Percentiles rank a stretch among this genome's conserved stretches.
phyloP scores from a whole-genome alignment of 345 rosid genomes.

The Populus euphratica region DNA sequence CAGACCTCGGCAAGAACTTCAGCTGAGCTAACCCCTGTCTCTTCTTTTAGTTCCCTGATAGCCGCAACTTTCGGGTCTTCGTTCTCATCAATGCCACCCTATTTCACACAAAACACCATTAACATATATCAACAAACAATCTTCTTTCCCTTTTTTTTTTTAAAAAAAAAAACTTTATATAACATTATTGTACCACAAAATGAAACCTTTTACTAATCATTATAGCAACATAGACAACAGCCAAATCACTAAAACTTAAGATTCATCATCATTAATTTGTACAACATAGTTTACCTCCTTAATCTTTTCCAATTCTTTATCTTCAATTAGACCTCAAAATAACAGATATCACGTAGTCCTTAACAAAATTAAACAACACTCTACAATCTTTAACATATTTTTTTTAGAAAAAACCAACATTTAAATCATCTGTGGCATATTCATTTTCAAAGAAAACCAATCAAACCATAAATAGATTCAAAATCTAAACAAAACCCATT shows the following conservation, averaged over 20 bases:
- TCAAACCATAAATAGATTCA: neutral
- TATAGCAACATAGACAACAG: neutral
- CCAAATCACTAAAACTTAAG: neutral
- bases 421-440: neutral
- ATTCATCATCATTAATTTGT: neutral
- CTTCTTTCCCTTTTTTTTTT: neutral
- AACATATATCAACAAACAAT: neutral
- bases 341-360: neutral
- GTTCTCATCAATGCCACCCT: constrained; percentile 87
- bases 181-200: neutral
- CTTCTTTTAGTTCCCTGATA: constrained; percentile 83
- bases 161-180: neutral
- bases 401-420: neutral
- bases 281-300: neutral
- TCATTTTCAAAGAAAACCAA: neutral
- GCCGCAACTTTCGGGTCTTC: constrained; percentile 93
- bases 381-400: neutral
- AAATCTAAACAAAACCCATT: constrained; percentile 2
- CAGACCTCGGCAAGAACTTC: constrained; percentile 74
- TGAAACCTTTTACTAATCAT: neutral
- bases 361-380: neutral
- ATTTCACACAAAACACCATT: constrained; percentile 3
- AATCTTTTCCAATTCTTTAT: no score
- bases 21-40: constrained; percentile 81
- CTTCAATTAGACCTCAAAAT: no score